These are phyloP conservation scores for Vanderwaltozyma verrucispora DNA, from an alignment of 805 yeast genomes.

Conservation along the genomic window DNA sequence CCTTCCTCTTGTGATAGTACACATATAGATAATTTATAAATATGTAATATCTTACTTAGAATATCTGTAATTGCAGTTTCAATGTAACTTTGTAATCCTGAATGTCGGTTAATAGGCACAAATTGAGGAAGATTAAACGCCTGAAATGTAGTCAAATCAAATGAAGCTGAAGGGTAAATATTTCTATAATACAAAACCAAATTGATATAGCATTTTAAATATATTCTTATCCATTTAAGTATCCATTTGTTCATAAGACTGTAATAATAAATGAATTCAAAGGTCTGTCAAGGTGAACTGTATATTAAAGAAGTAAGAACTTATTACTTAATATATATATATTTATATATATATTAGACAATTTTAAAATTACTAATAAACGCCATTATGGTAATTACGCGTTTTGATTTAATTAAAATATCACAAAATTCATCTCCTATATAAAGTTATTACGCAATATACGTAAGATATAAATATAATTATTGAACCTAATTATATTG, in stretches of 20 bases:
- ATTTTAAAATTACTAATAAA: no score
- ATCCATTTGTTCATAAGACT: conserved; percentile 1
- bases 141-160: conserved; percentile 28
- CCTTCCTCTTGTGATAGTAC: conserved; percentile 14
- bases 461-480: no score
- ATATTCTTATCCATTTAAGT: conserved; percentile 23
- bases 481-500: no score
- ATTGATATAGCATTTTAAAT: conserved; percentile 30
- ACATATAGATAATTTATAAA: conserved; percentile 17
- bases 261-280: no score
- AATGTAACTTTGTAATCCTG: conserved; percentile 32
- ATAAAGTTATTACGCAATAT: no score
- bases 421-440: no score
- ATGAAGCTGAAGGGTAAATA: conserved; percentile 30
- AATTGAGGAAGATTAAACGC: conserved; percentile 34
- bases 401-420: no score
- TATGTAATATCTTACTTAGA: conserved; percentile 15
- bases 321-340: no score
- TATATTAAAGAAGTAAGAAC: no score
- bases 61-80: conserved; percentile 25
- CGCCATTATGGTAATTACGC: no score
- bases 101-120: conserved; percentile 38
- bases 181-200: conserved; percentile 29
- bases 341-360: no score
- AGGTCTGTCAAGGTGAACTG: no score